Percentiles rank a stretch among this genome's conserved stretches.
Evolutionary conservation across 306 rosid genomes (phyloP).

Genomic region (Casuarina glauca): DNA sequence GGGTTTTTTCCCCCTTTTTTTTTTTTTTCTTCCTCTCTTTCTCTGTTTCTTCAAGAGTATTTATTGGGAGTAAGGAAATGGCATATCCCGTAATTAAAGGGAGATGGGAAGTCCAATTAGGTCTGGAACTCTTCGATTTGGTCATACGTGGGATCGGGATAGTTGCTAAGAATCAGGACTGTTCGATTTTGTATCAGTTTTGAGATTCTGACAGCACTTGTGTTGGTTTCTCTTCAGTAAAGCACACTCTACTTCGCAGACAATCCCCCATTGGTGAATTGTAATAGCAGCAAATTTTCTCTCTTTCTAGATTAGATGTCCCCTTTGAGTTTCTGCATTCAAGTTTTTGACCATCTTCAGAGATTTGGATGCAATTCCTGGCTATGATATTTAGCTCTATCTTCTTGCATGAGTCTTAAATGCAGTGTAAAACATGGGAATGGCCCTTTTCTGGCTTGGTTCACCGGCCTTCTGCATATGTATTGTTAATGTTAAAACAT

Average conservation of each 20-base stretch:
- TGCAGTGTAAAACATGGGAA: not conserved
- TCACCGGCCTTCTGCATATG: not conserved
- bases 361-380: constrained; percentile 9
- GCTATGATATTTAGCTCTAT: not conserved
- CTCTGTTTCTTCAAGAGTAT: constrained; percentile 22
- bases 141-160: constrained; percentile 30
- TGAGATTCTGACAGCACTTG: not conserved
- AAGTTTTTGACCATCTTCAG: constrained; percentile 4
- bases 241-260: not conserved
- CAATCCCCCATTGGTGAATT: not conserved
- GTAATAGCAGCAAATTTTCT: not conserved
- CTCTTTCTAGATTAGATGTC: not conserved
- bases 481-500: not conserved
- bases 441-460: not conserved
- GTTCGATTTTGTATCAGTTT: constrained; percentile 24
- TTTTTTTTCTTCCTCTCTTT: not conserved
- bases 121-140: constrained; percentile 42
- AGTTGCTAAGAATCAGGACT: constrained; percentile 25
- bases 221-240: not conserved
- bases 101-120: constrained; percentile 33
- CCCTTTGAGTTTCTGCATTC: not conserved
- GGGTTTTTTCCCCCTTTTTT: not conserved
- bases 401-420: constrained; percentile 1
- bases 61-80: constrained; percentile 31
- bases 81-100: constrained; percentile 50